These are phyloP conservation scores for Verticillium isaacii DNA, from an alignment of 2,329 filamentous ascomycete genomes.

Conservation along the genomic window DNA sequence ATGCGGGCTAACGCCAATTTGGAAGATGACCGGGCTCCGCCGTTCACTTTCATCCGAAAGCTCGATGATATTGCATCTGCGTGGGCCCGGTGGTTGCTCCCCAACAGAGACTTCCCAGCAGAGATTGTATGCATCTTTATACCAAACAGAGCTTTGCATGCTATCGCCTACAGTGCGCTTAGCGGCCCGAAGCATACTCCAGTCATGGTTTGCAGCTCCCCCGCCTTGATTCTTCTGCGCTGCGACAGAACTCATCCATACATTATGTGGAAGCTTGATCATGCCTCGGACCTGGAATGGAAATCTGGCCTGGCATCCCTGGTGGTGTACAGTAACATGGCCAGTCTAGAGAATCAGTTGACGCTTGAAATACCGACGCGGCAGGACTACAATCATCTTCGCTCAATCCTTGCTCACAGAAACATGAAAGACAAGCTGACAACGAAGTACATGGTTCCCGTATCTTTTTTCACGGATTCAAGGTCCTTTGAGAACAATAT, in stretches of 20 bases:
- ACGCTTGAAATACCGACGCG: neutral
- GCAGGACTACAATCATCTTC: neutral
- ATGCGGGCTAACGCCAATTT: no score
- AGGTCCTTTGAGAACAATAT: no score
- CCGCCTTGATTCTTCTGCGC: neutral
- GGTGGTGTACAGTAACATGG: neutral
- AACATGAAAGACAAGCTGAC: neutral
- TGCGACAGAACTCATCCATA: neutral
- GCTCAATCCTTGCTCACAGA: neutral
- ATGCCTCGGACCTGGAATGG: neutral
- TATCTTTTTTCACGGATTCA: no score
- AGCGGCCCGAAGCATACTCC: no score
- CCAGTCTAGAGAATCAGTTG: neutral
- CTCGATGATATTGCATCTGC: no score
- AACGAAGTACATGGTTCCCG: neutral
- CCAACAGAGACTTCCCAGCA: no score
- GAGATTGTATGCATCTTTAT: rapidly evolving
- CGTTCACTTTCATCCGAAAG: no score
- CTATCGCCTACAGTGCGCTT: no score
- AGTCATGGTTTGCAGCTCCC: no score
- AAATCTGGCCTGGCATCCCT: neutral
- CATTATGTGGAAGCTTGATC: neutral
- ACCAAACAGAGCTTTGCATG: no score
- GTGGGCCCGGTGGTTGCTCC: no score
- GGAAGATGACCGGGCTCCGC: no score